Percentiles rank a stretch among this genome's conserved stretches.
Evolutionary conservation across 2,329 filamentous ascomycete species (phyloP).

Genomic region (Lecanoromycetidae sp.): DNA sequence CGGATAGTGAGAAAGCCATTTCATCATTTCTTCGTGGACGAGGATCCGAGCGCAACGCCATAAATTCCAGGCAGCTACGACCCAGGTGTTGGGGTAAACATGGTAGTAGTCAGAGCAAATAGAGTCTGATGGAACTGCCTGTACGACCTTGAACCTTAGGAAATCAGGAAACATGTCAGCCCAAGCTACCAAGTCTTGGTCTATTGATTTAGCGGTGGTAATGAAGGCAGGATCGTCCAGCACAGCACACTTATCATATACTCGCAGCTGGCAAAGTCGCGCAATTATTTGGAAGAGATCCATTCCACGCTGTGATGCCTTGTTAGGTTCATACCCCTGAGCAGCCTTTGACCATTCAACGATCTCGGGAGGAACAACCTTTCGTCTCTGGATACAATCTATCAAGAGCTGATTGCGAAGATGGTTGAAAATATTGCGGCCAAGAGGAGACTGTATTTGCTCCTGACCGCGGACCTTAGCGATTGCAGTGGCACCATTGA

Average conservation of each 20-base stretch:
- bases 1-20: conserved; percentile 29
- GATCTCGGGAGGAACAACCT: conserved; percentile 24
- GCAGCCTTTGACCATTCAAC: conserved; percentile 25
- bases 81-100: conserved; percentile 42
- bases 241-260: background rate
- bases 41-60: conserved; percentile 48
- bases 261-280: conserved; percentile 23
- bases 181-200: conserved; percentile 5
- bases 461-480: conserved; percentile 33
- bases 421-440: conserved; percentile 43
- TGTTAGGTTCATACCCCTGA: conserved; percentile 23
- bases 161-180: background rate
- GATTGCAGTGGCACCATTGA: conserved; percentile 49
- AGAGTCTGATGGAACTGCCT: background rate
- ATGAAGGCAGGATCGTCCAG: background rate
- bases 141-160: background rate
- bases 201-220: conserved; percentile 1
- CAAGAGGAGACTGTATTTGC: conserved; percentile 30
- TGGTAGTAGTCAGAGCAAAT: conserved; percentile 37
- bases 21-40: conserved; percentile 29
- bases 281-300: conserved; percentile 17
- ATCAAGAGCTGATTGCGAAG: conserved; percentile 45
- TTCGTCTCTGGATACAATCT: conserved; percentile 26
- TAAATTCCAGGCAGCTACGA: conserved; percentile 46
- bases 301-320: conserved; percentile 20